These are phyloP conservation scores for Fennellomyces sp. DNA, from an alignment of 371 early-diverging fungal species.

Conservation along the genomic window DNA sequence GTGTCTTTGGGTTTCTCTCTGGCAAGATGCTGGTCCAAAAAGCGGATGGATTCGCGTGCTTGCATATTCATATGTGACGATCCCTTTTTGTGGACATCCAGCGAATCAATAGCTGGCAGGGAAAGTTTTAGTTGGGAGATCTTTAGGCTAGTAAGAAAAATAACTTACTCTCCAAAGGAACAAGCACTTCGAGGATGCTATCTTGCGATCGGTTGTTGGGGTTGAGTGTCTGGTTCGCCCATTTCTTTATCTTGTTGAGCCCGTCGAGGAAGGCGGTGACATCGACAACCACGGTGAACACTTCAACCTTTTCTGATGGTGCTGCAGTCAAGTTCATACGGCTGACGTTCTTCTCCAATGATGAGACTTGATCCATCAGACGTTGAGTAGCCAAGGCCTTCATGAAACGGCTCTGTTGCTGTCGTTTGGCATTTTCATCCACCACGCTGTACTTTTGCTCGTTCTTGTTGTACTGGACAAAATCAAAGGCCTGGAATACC, in stretches of 20 bases:
- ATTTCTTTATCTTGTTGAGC: slow-evolving; percentile 54
- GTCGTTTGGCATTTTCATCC: slow-evolving; percentile 64
- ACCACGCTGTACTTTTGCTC: slow-evolving; percentile 56
- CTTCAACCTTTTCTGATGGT: slow-evolving; percentile 12
- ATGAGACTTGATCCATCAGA: slow-evolving; percentile 65
- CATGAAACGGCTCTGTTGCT: slow-evolving; percentile 60
- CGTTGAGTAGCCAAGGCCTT: slow-evolving; percentile 67
- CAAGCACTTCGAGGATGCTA: slow-evolving; percentile 53
- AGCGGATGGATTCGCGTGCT: slow-evolving; percentile 79
- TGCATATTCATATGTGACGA: slow-evolving; percentile 60
- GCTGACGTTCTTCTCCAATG: slow-evolving; percentile 57
- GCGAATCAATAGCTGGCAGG: slow-evolving; percentile 59
- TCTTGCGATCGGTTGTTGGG: slow-evolving; percentile 23
- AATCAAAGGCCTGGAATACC: slow-evolving; percentile 42
- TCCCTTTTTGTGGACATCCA: slow-evolving; percentile 78
- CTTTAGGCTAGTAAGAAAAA: slow-evolving; percentile 5
- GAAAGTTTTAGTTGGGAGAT: not conserved
- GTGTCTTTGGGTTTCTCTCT: slow-evolving; percentile 7
- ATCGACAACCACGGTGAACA: slow-evolving; percentile 55
- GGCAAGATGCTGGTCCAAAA: slow-evolving; percentile 63
- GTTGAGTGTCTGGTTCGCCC: slow-evolving; percentile 46
- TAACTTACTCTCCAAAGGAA: slow-evolving; percentile 60
- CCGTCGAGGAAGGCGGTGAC: slow-evolving; percentile 53
- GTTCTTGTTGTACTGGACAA: slow-evolving; percentile 50
- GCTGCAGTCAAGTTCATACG: slow-evolving; percentile 29